Conservation (phyloP, 2,329 filamentous ascomycete species). For the Endoconidiophora polonica region DNA sequence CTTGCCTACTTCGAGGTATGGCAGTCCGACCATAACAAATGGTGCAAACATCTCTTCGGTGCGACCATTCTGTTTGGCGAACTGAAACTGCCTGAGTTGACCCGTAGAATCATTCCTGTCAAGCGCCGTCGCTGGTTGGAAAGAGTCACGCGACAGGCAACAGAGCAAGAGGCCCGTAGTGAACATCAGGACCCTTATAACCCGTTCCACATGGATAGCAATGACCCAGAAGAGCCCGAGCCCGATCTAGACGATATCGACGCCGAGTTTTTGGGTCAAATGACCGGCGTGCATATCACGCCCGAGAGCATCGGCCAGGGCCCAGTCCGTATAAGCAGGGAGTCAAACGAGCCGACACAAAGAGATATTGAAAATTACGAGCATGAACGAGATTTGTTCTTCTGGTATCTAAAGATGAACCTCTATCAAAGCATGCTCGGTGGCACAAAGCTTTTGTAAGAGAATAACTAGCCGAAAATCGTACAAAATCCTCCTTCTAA, state of each 20-base stretch:
- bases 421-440: constrained; percentile 80
- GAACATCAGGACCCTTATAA: constrained; percentile 17
- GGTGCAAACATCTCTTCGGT: constrained; percentile 76
- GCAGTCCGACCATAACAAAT: constrained; percentile 86
- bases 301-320: constrained; percentile 23
- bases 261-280: constrained; percentile 23
- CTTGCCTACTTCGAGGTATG: constrained; percentile 89
- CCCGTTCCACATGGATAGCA: constrained; percentile 16
- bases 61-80: constrained; percentile 69
- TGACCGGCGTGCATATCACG: constrained; percentile 25
- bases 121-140: constrained; percentile 30
- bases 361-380: constrained; percentile 66
- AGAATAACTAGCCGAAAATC: constrained; percentile 14
- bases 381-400: constrained; percentile 71
- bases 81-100: constrained; percentile 61
- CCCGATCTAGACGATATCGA: constrained; percentile 25
- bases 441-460: constrained; percentile 72
- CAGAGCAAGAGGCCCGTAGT: constrained; percentile 1
- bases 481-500: too few relatives aligned
- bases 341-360: constrained; percentile 27
- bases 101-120: constrained; percentile 49
- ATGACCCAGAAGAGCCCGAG: constrained; percentile 14
- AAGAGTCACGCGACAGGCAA: constrained; percentile 20
- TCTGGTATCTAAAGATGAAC: constrained; percentile 95
- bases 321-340: constrained; percentile 21